phyloP scores from a whole-genome alignment of 257 asterid species.

The Gentiana macrophylla region DNA sequence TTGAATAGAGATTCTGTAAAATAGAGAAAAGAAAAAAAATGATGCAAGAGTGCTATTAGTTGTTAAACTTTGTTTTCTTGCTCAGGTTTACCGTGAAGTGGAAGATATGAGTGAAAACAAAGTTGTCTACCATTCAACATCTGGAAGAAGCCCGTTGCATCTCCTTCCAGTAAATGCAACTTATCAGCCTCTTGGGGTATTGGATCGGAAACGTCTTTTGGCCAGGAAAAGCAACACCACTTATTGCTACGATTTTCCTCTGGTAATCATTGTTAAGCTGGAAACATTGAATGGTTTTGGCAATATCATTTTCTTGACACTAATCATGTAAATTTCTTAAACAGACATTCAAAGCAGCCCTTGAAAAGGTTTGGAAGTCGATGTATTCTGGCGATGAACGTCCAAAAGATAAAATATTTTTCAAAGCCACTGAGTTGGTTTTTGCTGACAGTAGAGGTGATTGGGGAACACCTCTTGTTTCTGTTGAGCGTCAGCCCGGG shows the following conservation, averaged over 20 bases:
- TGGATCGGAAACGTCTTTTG: slow-evolving; percentile 82
- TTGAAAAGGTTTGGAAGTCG: slow-evolving; percentile 57
- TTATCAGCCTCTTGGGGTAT: slow-evolving; percentile 66
- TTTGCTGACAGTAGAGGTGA: slow-evolving; percentile 56
- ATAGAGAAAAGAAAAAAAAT: too few relatives aligned
- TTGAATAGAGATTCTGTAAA: too few relatives aligned
- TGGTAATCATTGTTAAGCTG: slow-evolving; percentile 38
- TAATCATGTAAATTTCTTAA: slow-evolving; percentile 12
- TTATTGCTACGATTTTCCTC: slow-evolving; percentile 96
- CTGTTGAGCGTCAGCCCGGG: slow-evolving; percentile 61
- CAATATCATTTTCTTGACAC: neutral
- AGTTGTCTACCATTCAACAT: slow-evolving; percentile 56
- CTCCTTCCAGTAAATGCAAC: slow-evolving; percentile 63
- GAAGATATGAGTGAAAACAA: slow-evolving; percentile 46
- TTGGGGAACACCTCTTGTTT: slow-evolving; percentile 87
- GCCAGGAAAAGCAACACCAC: slow-evolving; percentile 91
- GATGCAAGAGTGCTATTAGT: too few relatives aligned
- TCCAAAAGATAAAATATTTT: slow-evolving; percentile 40
- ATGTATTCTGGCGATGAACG: slow-evolving; percentile 29
- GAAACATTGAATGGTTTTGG: neutral
- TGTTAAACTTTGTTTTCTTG: slow-evolving; percentile 6
- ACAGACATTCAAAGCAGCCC: slow-evolving; percentile 88
- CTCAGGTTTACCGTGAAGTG: slow-evolving; percentile 82
- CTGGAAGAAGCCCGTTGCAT: slow-evolving; percentile 62
- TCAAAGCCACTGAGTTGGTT: slow-evolving; percentile 54